A percentile compares a stretch with the other conserved stretches of the same genome.
Evolutionary conservation across 768 basidiomycete genomes (phyloP).

Genomic region (Dacryopinax spathularia): DNA sequence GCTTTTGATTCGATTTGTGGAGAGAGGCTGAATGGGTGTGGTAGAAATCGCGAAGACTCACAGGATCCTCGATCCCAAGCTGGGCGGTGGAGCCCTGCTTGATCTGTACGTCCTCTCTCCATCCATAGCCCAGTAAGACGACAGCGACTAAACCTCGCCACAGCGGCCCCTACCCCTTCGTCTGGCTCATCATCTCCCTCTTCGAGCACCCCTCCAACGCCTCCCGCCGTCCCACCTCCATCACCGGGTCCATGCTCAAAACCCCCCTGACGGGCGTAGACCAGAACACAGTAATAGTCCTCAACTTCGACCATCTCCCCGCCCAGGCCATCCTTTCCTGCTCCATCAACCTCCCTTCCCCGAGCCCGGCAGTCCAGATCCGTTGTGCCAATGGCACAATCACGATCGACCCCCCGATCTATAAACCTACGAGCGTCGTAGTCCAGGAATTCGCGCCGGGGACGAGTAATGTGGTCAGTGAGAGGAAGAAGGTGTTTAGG

Average conservation of each 20-base stretch:
- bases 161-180: conserved; percentile 68
- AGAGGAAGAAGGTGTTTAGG: conserved; percentile 45
- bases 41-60: conserved; percentile 53
- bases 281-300: conserved; percentile 54
- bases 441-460: conserved; percentile 45
- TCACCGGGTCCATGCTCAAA: conserved; percentile 62
- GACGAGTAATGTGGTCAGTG: conserved; percentile 31
- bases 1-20: too few species aligned
- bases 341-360: conserved; percentile 41
- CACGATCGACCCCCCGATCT: conserved; percentile 47
- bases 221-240: conserved; percentile 37
- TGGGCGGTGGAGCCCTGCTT: conserved; percentile 72
- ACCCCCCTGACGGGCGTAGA: conserved; percentile 69
- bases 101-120: conserved; percentile 65
- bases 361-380: conserved; percentile 44
- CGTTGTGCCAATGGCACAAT: conserved; percentile 66
- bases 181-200: conserved; percentile 66
- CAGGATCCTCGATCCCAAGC: conserved; percentile 59
- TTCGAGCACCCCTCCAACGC: conserved; percentile 72
- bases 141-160: background rate
- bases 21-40: too few species aligned
- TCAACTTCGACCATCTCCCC: conserved; percentile 53
- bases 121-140: too few species aligned
- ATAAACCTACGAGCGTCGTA: conserved; percentile 48
- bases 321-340: conserved; percentile 63